phyloP scores from a whole-genome alignment of 2,329 filamentous ascomycete genomes.

The Colletotrichum sp. region DNA sequence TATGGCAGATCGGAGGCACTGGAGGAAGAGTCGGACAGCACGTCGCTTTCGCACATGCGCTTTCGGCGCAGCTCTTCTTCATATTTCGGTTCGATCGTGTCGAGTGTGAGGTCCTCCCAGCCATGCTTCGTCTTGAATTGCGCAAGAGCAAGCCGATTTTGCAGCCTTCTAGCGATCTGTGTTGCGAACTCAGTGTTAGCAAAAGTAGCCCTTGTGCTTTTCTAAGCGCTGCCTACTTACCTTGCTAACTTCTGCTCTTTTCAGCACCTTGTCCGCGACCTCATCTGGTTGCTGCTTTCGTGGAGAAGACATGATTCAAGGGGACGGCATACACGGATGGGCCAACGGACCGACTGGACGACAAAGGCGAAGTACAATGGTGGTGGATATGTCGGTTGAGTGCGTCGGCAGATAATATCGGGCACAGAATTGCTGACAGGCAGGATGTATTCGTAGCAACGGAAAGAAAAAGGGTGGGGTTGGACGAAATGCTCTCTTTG shows the following conservation, averaged over 20 bases:
- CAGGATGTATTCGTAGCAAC: not conserved
- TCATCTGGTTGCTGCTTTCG: conserved; percentile 68
- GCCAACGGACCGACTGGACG: not conserved
- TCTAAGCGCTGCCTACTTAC: conserved; percentile 47
- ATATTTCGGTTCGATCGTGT: conserved; percentile 83
- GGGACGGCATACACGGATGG: not conserved
- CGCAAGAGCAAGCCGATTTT: conserved; percentile 92
- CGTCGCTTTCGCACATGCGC: conserved; percentile 72
- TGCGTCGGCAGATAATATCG: not conserved
- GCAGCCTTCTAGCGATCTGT: conserved; percentile 90
- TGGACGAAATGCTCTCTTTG: not conserved
- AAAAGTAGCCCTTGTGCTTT: not conserved
- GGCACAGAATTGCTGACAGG: not conserved
- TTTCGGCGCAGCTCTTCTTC: conserved; percentile 80
- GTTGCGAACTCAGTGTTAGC: conserved; percentile 3
- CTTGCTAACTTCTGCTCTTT: conserved; percentile 78
- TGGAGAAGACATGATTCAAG: conserved; percentile 60
- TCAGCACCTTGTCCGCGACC: conserved; percentile 72
- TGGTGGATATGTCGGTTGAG: not conserved
- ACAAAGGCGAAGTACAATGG: not conserved
- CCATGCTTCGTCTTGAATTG: conserved; percentile 98
- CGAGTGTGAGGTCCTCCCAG: conserved; percentile 88
- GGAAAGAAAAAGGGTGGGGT: not conserved
- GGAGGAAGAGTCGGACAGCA: conserved; percentile 86
- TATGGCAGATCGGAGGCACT: conserved; percentile 80